Conservation (phyloP, 306 rosid species). For the Casuarina glauca region DNA sequence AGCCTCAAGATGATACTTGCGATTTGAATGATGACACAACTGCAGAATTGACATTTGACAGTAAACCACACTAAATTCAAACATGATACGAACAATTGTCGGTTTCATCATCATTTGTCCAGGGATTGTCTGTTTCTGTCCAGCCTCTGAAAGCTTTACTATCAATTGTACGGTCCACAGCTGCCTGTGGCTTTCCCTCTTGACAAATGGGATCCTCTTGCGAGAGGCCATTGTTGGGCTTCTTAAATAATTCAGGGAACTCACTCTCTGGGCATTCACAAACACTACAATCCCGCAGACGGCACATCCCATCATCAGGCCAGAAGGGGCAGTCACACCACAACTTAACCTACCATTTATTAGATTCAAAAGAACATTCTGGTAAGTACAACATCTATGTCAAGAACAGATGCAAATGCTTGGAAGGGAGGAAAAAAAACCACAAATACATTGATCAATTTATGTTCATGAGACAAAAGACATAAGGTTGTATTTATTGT, state of each 20-base stretch:
- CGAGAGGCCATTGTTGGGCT: conserved; percentile 57
- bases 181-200: conserved; percentile 95
- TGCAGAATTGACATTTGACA: conserved; percentile 4
- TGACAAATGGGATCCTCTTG: conserved; percentile 76
- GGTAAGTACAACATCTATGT: background rate
- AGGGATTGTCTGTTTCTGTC: conserved; percentile 87
- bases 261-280: conserved; percentile 94
- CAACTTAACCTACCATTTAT: conserved; percentile 59
- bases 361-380: conserved; percentile 16
- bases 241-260: conserved; percentile 83
- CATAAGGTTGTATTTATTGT: background rate
- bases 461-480: background rate
- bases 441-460: background rate
- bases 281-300: conserved; percentile 56
- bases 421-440: background rate
- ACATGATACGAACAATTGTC: conserved; percentile 66
- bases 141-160: conserved; percentile 84
- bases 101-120: conserved; percentile 91
- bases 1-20: background rate
- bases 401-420: background rate
- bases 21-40: background rate
- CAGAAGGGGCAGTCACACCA: conserved; percentile 99
- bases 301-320: conserved; percentile 99
- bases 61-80: conserved; percentile 7
- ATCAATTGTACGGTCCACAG: conserved; percentile 92